A percentile compares a stretch with the other conserved stretches of the same genome.
phyloP scores from a whole-genome alignment of 768 basidiomycete genomes.

The Lactarius trivialis region DNA sequence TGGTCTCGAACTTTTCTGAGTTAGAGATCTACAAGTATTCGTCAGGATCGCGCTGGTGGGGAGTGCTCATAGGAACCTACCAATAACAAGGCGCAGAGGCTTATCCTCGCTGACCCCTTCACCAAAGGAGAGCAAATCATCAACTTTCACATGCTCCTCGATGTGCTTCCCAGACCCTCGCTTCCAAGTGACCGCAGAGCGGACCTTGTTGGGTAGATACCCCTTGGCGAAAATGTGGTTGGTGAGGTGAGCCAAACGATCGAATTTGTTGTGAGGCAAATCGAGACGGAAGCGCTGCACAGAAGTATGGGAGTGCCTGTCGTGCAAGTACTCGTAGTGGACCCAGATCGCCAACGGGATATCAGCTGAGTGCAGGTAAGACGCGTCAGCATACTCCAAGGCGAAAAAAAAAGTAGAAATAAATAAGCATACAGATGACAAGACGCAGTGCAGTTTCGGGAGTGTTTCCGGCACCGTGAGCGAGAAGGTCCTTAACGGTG shows the following conservation, averaged over 20 bases:
- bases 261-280: constrained; percentile 28
- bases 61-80: too few species aligned
- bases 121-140: constrained; percentile 29
- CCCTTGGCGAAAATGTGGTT: constrained; percentile 42
- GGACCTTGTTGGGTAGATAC: constrained; percentile 32
- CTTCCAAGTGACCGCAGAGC: constrained; percentile 39
- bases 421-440: constrained; percentile 35
- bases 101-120: constrained; percentile 34
- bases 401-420: too few species aligned
- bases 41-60: too few species aligned
- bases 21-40: too few species aligned
- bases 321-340: constrained; percentile 37
- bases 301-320: constrained; percentile 29
- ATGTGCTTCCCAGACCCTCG: constrained; percentile 32
- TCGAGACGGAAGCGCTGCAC: constrained; percentile 42
- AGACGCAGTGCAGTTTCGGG: constrained; percentile 40
- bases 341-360: constrained; percentile 39
- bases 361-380: constrained; percentile 36
- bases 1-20: too few species aligned
- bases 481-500: constrained; percentile 33
- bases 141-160: constrained; percentile 28
- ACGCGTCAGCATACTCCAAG: too few species aligned
- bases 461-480: constrained; percentile 36
- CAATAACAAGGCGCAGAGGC: constrained; percentile 34
- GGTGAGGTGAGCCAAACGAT: constrained; percentile 39